These are phyloP conservation scores for Allium cepa DNA, from an alignment of 106 monocot genomes.

Conservation along the genomic window DNA sequence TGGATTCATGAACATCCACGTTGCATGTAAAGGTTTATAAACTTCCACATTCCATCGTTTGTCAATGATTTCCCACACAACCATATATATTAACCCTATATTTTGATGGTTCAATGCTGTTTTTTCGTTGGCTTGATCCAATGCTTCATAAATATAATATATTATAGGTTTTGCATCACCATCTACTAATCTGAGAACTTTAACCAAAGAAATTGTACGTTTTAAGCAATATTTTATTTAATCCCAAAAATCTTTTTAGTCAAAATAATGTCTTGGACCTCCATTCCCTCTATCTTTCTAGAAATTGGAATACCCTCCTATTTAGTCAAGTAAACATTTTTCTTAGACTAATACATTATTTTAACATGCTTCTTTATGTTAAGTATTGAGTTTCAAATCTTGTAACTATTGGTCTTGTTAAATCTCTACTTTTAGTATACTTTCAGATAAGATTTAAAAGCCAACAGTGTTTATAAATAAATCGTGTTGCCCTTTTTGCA, in stretches of 20 bases:
- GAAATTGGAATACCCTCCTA: neutral
- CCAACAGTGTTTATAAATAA: neutral
- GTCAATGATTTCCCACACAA: neutral
- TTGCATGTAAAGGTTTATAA: neutral
- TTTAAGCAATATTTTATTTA: neutral
- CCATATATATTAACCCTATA: neutral
- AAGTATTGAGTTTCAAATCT: neutral
- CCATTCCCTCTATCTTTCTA: neutral
- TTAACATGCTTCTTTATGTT: neutral
- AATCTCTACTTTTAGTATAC: neutral
- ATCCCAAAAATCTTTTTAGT: neutral
- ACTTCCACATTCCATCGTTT: neutral
- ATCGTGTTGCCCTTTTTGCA: neutral
- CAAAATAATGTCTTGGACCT: neutral
- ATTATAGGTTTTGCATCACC: neutral
- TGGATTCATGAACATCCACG: neutral
- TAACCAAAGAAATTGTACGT: neutral
- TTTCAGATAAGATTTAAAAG: neutral
- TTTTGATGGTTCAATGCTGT: neutral
- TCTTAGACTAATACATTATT: neutral
- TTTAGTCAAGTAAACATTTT: neutral
- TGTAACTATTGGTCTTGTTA: neutral
- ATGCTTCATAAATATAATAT: neutral
- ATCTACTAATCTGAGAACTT: neutral
- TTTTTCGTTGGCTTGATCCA: neutral